phyloP scores from a whole-genome alignment of 2,329 filamentous ascomycete genomes.

The Blastomyces parvus region DNA sequence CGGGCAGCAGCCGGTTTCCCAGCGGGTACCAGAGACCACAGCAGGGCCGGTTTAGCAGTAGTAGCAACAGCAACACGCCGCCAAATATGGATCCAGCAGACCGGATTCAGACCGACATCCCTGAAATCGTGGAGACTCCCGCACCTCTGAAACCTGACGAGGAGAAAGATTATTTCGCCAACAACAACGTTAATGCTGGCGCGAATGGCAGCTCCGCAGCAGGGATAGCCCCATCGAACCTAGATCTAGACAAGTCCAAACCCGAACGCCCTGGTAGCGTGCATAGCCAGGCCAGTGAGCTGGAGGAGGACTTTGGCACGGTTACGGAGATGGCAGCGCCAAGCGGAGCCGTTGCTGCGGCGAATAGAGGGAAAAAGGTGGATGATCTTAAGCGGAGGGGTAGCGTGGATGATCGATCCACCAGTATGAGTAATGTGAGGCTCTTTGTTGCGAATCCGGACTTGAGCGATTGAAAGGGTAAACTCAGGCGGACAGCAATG shows the following conservation, averaged over 20 bases:
- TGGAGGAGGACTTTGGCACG: slow-evolving; percentile 47
- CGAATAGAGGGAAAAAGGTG: slow-evolving; percentile 33
- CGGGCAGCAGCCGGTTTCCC: slow-evolving; percentile 40
- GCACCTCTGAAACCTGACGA: slow-evolving; percentile 18
- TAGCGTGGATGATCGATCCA: slow-evolving; percentile 41
- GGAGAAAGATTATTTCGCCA: slow-evolving; percentile 18
- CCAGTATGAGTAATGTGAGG: slow-evolving; percentile 38
- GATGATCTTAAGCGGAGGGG: slow-evolving; percentile 39
- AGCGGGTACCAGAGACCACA: slow-evolving; percentile 37
- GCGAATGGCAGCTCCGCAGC: slow-evolving; percentile 1
- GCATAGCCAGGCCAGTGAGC: slow-evolving; percentile 28
- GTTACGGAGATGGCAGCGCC: slow-evolving; percentile 43
- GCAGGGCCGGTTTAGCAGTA: slow-evolving; percentile 33
- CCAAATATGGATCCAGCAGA: slow-evolving; percentile 31
- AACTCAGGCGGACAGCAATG: neutral
- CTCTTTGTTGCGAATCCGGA: slow-evolving; percentile 43
- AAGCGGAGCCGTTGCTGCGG: slow-evolving; percentile 30
- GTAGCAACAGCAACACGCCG: slow-evolving; percentile 46
- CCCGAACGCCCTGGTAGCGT: slow-evolving; percentile 24
- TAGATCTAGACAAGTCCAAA: slow-evolving; percentile 11
- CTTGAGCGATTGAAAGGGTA: slow-evolving; percentile 29
- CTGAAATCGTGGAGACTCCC: slow-evolving; percentile 35
- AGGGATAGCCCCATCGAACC: neutral
- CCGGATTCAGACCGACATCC: slow-evolving; percentile 27
- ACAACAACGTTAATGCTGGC: neutral